phyloP scores from a whole-genome alignment of 495 filamentous ascomycete genomes.

The Aspergillus cavernicola region DNA sequence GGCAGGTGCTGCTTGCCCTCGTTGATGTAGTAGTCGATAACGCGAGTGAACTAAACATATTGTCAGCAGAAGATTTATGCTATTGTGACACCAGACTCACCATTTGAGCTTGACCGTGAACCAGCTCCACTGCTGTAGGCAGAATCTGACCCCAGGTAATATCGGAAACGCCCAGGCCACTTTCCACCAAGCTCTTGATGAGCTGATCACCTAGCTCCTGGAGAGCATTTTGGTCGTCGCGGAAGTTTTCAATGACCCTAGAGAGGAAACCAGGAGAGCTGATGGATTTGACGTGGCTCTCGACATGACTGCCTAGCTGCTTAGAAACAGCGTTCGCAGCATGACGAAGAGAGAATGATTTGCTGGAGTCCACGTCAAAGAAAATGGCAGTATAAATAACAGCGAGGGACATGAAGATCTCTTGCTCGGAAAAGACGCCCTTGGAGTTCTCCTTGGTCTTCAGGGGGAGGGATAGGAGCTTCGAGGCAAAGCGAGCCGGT shows the following conservation, averaged over 20 bases:
- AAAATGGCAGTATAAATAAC: conserved; percentile 59
- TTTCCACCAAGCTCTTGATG: conserved; percentile 65
- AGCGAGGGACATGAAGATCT: conserved; percentile 72
- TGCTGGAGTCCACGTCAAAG: conserved; percentile 51
- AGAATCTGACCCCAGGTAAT: conserved; percentile 72
- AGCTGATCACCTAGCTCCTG: conserved; percentile 65
- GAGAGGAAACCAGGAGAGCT: conserved; percentile 52
- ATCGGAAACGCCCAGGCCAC: conserved; percentile 60
- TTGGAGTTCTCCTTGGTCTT: conserved; percentile 64
- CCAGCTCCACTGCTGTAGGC: conserved; percentile 55
- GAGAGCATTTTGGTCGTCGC: conserved; percentile 51
- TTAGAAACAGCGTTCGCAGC: conserved; percentile 58
- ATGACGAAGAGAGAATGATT: conserved; percentile 54
- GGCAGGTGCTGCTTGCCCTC: conserved; percentile 53
- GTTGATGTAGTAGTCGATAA: conserved; percentile 74
- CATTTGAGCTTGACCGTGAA: conserved; percentile 69
- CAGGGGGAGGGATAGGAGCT: conserved; percentile 69
- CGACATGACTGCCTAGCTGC: conserved; percentile 59
- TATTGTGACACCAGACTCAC: conserved; percentile 17
- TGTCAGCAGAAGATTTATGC: not conserved
- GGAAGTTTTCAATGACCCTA: conserved; percentile 53
- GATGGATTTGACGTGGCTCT: conserved; percentile 63
- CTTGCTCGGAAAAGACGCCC: conserved; percentile 73
- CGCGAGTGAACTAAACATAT: conserved; percentile 60
- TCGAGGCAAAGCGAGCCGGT: conserved; percentile 67